Percentiles rank a stretch among this genome's conserved stretches.
phyloP scores from a whole-genome alignment of 768 basidiomycete species.

The Russula emetica region DNA sequence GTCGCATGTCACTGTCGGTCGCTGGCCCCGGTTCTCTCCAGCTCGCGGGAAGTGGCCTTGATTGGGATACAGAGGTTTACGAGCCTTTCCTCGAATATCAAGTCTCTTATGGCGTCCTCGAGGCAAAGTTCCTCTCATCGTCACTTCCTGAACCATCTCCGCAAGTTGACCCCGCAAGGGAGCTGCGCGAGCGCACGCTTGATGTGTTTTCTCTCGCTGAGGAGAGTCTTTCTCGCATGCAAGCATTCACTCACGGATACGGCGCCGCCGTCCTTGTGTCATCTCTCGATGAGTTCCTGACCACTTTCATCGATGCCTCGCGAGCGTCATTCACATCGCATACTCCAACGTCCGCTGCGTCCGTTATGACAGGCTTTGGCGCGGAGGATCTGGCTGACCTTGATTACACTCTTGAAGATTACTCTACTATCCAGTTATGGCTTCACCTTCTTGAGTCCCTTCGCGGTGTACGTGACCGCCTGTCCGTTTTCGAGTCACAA shows the following conservation, averaged over 20 bases:
- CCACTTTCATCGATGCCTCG: conserved; percentile 63
- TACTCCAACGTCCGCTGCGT: conserved; percentile 31
- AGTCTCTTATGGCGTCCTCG: conserved; percentile 74
- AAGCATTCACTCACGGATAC: conserved; percentile 85
- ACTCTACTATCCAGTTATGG: conserved; percentile 78
- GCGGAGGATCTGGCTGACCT: conserved; percentile 67
- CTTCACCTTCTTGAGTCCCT: conserved; percentile 82
- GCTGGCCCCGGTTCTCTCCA: conserved; percentile 14
- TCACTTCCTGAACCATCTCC: conserved; percentile 44
- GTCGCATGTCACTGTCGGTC: conserved; percentile 31
- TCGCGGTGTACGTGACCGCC: conserved; percentile 63
- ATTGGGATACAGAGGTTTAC: conserved; percentile 91
- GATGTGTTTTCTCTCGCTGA: conserved; percentile 76
- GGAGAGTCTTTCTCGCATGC: conserved; percentile 70
- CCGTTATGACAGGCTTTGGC: conserved; percentile 32
- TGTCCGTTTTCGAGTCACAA: conserved; percentile 65
- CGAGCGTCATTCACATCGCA: conserved; percentile 32
- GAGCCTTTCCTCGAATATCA: conserved; percentile 94
- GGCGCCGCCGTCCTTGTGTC: conserved; percentile 69
- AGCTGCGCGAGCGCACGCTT: conserved; percentile 68
- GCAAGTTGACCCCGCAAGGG: conserved; percentile 50
- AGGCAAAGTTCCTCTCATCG: conserved; percentile 64
- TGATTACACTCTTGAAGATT: conserved; percentile 84
- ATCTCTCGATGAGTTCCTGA: conserved; percentile 67
- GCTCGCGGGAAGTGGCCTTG: conserved; percentile 31